Evolutionary conservation across 371 early-diverging fungal species (phyloP).

Genomic region (Rozella allomycis): DNA sequence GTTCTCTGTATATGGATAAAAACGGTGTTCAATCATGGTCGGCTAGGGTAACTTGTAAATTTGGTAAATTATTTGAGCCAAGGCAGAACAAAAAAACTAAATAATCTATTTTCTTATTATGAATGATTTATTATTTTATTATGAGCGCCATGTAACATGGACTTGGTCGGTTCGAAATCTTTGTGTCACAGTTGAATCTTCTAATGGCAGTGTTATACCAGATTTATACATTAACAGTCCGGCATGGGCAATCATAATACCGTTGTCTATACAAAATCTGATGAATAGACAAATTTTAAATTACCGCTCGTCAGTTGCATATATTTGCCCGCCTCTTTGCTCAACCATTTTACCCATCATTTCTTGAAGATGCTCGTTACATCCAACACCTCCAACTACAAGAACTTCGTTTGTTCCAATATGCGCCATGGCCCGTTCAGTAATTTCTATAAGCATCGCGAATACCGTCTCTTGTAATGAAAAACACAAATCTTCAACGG

Average conservation of each 20-base stretch:
- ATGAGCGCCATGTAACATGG: conserved; percentile 56
- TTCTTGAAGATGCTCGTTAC: conserved; percentile 62
- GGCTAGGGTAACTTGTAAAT: too few species aligned
- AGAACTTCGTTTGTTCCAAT: conserved; percentile 79
- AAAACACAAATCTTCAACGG: conserved; percentile 82
- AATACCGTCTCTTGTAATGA: conserved; percentile 96
- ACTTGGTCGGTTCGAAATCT: conserved; percentile 79
- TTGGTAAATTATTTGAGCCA: too few species aligned
- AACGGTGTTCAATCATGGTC: too few species aligned
- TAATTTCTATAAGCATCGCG: conserved; percentile 96
- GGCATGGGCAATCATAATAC: conserved; percentile 98
- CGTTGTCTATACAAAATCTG: conserved; percentile 96
- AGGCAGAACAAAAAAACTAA: too few species aligned
- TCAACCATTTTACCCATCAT: conserved; percentile 95
- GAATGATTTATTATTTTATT: too few species aligned
- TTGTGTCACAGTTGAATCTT: conserved; percentile 83
- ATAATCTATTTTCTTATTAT: too few species aligned
- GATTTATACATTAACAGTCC: conserved; percentile 31
- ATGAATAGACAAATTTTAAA: too few species aligned
- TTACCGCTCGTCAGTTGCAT: conserved; percentile 90
- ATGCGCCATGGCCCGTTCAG: conserved; percentile 99
- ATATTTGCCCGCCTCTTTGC: conserved; percentile 71
- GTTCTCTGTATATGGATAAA: conserved; percentile 35
- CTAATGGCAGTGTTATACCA: conserved; percentile 38
- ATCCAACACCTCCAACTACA: conserved; percentile 98